Evolutionary conservation across 1,284 basidiomycete genomes (phyloP).

Genomic region (Cutaneotrichosporon sp.): DNA sequence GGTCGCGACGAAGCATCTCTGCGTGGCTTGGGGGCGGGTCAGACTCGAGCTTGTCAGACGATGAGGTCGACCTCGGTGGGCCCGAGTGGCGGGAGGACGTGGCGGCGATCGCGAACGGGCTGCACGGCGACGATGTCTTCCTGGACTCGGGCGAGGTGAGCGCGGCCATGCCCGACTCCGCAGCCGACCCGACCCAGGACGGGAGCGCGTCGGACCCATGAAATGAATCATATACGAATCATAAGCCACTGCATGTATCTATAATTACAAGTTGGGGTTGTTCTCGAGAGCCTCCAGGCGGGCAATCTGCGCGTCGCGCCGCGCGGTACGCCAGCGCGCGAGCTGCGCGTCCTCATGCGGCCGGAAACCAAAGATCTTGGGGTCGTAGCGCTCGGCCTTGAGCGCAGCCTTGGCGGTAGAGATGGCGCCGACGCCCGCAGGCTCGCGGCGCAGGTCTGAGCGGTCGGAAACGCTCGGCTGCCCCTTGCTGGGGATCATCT

Average conservation of each 20-base stretch:
- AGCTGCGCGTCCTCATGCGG: constrained; percentile 86
- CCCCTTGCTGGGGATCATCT: constrained; percentile 80
- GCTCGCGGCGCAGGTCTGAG: constrained; percentile 46
- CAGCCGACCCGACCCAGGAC: constrained; percentile 5
- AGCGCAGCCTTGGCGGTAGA: constrained; percentile 76
- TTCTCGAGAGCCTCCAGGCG: constrained; percentile 52
- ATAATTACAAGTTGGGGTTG: constrained; percentile 31
- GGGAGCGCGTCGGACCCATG: neutral
- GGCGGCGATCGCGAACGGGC: neutral
- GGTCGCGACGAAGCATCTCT: constrained; percentile 38
- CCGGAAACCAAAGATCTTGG: constrained; percentile 92
- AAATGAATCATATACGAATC: neutral
- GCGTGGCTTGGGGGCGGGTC: constrained; percentile 37
- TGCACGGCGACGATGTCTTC: constrained; percentile 9
- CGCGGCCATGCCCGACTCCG: neutral
- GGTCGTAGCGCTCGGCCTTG: constrained; percentile 85
- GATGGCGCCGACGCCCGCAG: constrained; percentile 41
- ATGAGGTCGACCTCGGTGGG: constrained; percentile 19
- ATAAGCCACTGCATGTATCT: constrained; percentile 24
- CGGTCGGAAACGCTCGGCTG: constrained; percentile 55
- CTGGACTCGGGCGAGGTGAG: neutral
- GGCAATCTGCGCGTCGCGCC: constrained; percentile 68
- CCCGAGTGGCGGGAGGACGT: constrained; percentile 9
- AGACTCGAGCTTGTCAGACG: constrained; percentile 14
- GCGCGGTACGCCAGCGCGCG: constrained; percentile 88